phyloP scores from a whole-genome alignment of 2,329 filamentous ascomycete species.

The Amesomyces nigricolor region DNA sequence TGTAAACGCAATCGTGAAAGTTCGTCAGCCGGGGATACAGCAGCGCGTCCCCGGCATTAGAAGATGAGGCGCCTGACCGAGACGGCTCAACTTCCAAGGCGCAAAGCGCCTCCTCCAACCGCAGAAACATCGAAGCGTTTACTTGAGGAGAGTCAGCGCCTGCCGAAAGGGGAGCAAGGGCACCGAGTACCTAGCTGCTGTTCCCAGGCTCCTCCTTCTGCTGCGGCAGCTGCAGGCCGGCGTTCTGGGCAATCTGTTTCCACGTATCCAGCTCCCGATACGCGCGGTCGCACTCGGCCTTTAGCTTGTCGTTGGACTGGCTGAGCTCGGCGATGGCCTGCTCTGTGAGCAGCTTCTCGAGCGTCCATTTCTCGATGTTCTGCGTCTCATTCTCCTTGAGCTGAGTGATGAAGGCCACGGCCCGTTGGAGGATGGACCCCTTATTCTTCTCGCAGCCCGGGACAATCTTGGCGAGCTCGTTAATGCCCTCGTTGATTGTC shows the following conservation, averaged over 20 bases:
- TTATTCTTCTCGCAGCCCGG: slow-evolving; percentile 99
- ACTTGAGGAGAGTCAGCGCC: background rate
- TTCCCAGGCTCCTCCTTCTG: slow-evolving; percentile 32
- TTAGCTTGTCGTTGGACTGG: slow-evolving; percentile 79
- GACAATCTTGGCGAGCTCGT: slow-evolving; percentile 95
- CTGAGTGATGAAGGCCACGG: slow-evolving; percentile 90
- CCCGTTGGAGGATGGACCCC: slow-evolving; percentile 87
- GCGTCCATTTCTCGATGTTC: slow-evolving; percentile 90
- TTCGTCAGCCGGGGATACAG: background rate
- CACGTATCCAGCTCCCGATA: slow-evolving; percentile 74
- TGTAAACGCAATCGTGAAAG: background rate
- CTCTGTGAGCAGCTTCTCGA: slow-evolving; percentile 85
- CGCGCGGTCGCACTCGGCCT: slow-evolving; percentile 69
- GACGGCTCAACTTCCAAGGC: background rate
- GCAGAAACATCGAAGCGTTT: background rate
- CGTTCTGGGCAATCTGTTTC: slow-evolving; percentile 63
- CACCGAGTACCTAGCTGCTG: slow-evolving; percentile 19
- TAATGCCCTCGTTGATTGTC: slow-evolving; percentile 98
- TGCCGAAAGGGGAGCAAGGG: background rate
- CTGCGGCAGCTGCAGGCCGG: slow-evolving; percentile 45
- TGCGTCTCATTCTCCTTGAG: slow-evolving; percentile 90
- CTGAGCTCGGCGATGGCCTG: slow-evolving; percentile 86
- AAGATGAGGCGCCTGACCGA: background rate
- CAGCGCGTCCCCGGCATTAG: background rate
- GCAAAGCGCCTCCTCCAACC: background rate